A percentile compares a stretch with the other conserved stretches of the same genome.
phyloP scores from a whole-genome alignment of 2,329 filamentous ascomycete species.

The Pseudopyrenochaeta lycopersici region DNA sequence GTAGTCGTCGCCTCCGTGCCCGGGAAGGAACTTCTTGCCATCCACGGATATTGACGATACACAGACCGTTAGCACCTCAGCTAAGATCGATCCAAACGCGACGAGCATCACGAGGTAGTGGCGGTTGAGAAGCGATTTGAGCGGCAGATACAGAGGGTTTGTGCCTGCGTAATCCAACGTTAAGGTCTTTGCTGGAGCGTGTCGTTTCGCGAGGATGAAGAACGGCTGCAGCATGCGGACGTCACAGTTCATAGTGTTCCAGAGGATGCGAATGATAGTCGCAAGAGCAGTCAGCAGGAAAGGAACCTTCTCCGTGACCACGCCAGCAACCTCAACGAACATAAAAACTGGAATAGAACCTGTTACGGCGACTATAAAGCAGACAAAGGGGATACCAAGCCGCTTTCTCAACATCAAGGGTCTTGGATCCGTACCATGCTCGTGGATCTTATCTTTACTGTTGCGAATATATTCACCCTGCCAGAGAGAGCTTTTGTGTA shows the following conservation, averaged over 20 bases:
- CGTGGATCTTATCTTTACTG: conserved; percentile 61
- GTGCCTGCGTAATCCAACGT: conserved; percentile 78
- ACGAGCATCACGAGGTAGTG: conserved; percentile 74
- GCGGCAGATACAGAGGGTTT: conserved; percentile 71
- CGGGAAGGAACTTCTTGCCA: conserved; percentile 65
- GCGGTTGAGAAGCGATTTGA: conserved; percentile 69
- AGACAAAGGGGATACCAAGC: conserved; percentile 69
- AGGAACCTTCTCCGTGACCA: conserved; percentile 68
- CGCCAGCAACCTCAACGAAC: conserved; percentile 63
- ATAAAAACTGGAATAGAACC: conserved; percentile 69
- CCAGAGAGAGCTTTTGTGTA: conserved; percentile 75
- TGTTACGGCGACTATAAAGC: conserved; percentile 65
- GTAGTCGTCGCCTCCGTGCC: conserved; percentile 26
- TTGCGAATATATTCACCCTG: conserved; percentile 65
- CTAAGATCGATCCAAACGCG: conserved; percentile 74
- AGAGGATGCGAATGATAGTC: conserved; percentile 72
- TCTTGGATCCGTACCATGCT: conserved; percentile 62
- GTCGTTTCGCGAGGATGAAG: conserved; percentile 72
- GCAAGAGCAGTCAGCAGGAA: conserved; percentile 73
- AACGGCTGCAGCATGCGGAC: conserved; percentile 80
- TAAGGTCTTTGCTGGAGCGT: conserved; percentile 71
- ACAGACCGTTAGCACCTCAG: conserved; percentile 76
- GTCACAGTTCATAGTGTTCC: conserved; percentile 73
- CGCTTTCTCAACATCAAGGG: conserved; percentile 72
- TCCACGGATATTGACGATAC: conserved; percentile 73